phyloP scores from a whole-genome alignment of 2,329 filamentous ascomycete genomes.

The Thelonectria olida region DNA sequence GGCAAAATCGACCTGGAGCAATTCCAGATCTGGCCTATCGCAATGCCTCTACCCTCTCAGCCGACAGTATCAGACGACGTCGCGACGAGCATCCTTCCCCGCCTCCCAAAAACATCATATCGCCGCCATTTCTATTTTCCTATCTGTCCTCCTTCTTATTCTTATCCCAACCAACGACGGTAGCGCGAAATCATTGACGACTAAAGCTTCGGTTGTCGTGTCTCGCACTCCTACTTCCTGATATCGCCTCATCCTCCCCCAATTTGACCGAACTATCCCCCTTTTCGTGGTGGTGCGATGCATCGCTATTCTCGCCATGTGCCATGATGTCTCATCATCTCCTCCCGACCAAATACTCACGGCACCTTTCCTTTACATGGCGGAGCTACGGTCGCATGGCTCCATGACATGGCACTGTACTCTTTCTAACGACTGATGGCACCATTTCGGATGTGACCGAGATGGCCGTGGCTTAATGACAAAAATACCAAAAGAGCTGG shows the following conservation, averaged over 20 bases:
- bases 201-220: conserved; percentile 5
- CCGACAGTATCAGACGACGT: conserved; percentile 55
- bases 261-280: conserved; percentile 24
- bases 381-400: conserved; percentile 26
- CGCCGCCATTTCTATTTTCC: conserved; percentile 36
- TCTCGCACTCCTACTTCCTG: conserved; percentile 8
- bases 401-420: conserved; percentile 32
- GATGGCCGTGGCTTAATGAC: conserved; percentile 39
- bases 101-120: conserved; percentile 31
- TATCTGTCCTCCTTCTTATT: conserved; percentile 38
- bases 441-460: conserved; percentile 31
- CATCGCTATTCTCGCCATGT: conserved; percentile 27
- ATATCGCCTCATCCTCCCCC: conserved; percentile 22
- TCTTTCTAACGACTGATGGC: conserved; percentile 34
- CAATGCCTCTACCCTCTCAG: conserved; percentile 66
- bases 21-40: conserved; percentile 71
- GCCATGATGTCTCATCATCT: conserved; percentile 33
- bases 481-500: conserved; percentile 31
- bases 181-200: conserved; percentile 18
- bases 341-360: conserved; percentile 26
- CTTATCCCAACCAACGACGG: conserved; percentile 28
- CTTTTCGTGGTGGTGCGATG: conserved; percentile 30
- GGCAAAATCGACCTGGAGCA: conserved; percentile 57
- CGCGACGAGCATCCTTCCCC: conserved; percentile 48
- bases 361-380: conserved; percentile 29